A percentile compares a stretch with the other conserved stretches of the same genome.
These are phyloP conservation scores for Ilex aquifolium DNA, from an alignment of 257 asterid species.

Conservation along the genomic window DNA sequence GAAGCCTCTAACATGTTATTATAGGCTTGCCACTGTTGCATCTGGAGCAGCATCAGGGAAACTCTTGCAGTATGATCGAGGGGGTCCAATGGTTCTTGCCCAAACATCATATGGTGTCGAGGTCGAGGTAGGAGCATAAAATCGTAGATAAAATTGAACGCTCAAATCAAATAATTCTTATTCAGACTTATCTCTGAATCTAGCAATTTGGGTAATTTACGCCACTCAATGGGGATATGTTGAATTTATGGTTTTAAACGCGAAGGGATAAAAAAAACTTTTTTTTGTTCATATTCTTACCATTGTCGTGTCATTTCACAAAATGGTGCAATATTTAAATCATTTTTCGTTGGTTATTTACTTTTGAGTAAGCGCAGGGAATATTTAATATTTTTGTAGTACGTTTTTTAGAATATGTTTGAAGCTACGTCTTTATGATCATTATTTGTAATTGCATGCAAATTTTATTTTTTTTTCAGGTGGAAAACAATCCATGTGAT, in stretches of 20 bases:
- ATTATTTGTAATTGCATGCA: background rate
- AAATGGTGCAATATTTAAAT: background rate
- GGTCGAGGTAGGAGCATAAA: conserved; percentile 65
- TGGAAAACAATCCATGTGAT: conserved; percentile 92
- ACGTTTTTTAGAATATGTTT: background rate
- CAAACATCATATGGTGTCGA: conserved; percentile 98
- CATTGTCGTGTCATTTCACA: too few relatives aligned
- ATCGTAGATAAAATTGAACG: too few relatives aligned
- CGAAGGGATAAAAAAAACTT: too few relatives aligned
- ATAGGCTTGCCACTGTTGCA: conserved; percentile 97
- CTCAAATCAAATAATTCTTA: too few relatives aligned
- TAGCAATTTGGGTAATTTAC: too few relatives aligned
- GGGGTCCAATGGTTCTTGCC: conserved; percentile 96
- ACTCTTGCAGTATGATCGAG: conserved; percentile 88
- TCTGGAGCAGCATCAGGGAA: conserved; percentile 99
- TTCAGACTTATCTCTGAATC: too few relatives aligned
- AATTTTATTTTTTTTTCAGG: conserved; percentile 29
- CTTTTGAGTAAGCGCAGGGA: background rate
- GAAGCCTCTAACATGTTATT: conserved; percentile 24
- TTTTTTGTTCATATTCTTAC: too few relatives aligned
- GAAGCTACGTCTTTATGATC: background rate
- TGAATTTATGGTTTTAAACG: too few relatives aligned
- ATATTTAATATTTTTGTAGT: too few relatives aligned
- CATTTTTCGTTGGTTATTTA: background rate
- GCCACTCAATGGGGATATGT: too few relatives aligned